phyloP scores from a whole-genome alignment of 2,329 filamentous ascomycete species.

The Neofusicoccum kwambonambiense region DNA sequence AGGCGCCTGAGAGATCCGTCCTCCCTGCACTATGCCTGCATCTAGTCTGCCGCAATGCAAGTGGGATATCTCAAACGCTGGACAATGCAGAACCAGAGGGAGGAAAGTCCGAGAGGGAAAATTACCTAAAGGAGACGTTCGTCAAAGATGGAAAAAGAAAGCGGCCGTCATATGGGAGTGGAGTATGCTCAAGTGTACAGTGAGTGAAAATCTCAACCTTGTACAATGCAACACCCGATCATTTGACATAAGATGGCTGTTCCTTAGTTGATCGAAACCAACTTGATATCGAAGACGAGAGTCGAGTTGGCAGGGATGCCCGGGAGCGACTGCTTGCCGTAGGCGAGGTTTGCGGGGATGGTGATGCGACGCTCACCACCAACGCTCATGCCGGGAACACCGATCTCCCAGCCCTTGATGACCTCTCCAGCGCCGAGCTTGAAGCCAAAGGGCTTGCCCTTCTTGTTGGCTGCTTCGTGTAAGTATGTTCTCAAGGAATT shows the following conservation, averaged over 20 bases:
- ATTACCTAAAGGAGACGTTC: constrained; percentile 21
- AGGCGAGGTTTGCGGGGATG: constrained; percentile 83
- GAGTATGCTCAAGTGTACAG: constrained; percentile 27
- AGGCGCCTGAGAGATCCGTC: constrained; percentile 38
- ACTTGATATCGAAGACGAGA: constrained; percentile 77
- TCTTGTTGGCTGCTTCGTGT: constrained; percentile 80
- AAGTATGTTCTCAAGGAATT: constrained; percentile 20
- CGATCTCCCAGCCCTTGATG: constrained; percentile 98
- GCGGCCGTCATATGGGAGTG: constrained; percentile 23
- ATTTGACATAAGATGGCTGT: constrained; percentile 21
- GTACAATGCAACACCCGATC: constrained; percentile 29
- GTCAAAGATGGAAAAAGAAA: constrained; percentile 21
- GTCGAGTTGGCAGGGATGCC: constrained; percentile 91
- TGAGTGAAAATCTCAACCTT: constrained; percentile 28
- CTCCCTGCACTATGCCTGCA: constrained; percentile 32
- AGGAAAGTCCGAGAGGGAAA: not conserved
- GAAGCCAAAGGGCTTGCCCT: constrained; percentile 95
- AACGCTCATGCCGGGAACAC: constrained; percentile 85
- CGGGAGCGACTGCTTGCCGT: constrained; percentile 78
- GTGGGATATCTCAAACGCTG: constrained; percentile 44
- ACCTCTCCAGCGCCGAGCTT: constrained; percentile 93
- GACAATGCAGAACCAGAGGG: constrained; percentile 24
- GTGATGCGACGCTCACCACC: constrained; percentile 91
- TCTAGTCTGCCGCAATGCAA: constrained; percentile 31
- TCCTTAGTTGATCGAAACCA: constrained; percentile 47